Base-by-base conservation (phyloP, 2,329 filamentous ascomycete species). In the Trichoderma simmonsii region DNA sequence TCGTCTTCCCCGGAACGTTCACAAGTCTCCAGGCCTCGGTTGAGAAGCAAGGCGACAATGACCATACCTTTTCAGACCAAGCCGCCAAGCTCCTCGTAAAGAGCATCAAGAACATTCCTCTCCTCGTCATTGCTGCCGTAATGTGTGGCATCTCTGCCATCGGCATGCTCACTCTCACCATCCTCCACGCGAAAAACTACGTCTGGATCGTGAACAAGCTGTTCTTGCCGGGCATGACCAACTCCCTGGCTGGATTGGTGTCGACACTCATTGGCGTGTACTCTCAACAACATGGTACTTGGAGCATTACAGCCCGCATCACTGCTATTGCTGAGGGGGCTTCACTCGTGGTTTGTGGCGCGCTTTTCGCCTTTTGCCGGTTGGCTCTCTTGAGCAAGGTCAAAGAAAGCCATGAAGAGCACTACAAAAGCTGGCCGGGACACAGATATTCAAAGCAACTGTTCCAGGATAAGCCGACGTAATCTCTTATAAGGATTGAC, bases 121-220 rank as follows among this genome's bases (percentile, higher is more conserved):
- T 86, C 9, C 77, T 87, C 24, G 84, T 81, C 32, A 76, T 86
- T 15, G 83, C 83, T 1, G 83, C 82, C 18, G 77, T 82, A 9
- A 82, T 83, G 34, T 85, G 86, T 71, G 79, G 78, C 8, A 71
- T 84, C 26, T 76, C 77, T 12, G 64, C 75, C 43, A 51, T 75
- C 2, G 78, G 85, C 4, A 84, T 85, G 75, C 65, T 81, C 3
- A 81, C 79, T 75, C 78, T 88, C n/a, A 85, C 81, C 73, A 78
- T 81, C 66, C 78, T 79, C 24, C 85, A 85, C 78, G 77, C 82
- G 51, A 75, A 77, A 18, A 88, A 88, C 74, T 87, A 88, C 71
- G 81, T 88, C 21, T 89, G 86, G 86, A 79, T 88, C 26, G 80
- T 87, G 9, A 86, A 87, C 75, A 81, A 82, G 71, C 79, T 88